Evolutionary conservation across 2,329 filamentous ascomycete species (phyloP).

Genomic region (Sporothrix schenckii): DNA sequence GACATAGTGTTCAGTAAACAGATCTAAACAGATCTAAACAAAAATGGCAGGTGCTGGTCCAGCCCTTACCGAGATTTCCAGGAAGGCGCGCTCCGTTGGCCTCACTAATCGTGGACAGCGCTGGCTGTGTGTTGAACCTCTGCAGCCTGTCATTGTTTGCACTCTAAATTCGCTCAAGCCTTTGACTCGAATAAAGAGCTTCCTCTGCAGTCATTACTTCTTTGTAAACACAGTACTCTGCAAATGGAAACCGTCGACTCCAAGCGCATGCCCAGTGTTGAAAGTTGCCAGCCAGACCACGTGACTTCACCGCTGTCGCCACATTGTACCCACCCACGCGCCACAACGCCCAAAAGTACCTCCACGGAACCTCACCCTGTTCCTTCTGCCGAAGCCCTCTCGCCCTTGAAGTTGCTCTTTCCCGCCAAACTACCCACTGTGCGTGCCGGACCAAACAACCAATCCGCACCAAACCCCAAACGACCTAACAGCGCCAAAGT

Average conservation of each 20-base stretch:
- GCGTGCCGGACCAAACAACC: not conserved
- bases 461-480: not conserved
- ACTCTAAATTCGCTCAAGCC: no score
- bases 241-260: no score
- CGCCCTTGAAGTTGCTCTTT: not conserved
- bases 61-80: not conserved
- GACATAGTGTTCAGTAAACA: slow-evolving; percentile 8
- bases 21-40: not conserved
- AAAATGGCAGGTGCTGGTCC: not conserved
- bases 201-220: no score
- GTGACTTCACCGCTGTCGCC: not conserved
- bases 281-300: not conserved
- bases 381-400: slow-evolving; percentile 11
- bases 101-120: no score
- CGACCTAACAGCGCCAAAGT: not conserved
- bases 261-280: no score
- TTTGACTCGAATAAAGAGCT: no score
- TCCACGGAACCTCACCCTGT: slow-evolving; percentile 15
- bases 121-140: no score
- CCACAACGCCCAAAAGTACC: slow-evolving; percentile 11
- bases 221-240: no score
- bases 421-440: not conserved
- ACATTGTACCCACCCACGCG: slow-evolving; percentile 16
- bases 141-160: no score
- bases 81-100: not conserved